phyloP scores from a whole-genome alignment of 176 grass and related monocot genomes.

The Cenchrus fungigraminus region DNA sequence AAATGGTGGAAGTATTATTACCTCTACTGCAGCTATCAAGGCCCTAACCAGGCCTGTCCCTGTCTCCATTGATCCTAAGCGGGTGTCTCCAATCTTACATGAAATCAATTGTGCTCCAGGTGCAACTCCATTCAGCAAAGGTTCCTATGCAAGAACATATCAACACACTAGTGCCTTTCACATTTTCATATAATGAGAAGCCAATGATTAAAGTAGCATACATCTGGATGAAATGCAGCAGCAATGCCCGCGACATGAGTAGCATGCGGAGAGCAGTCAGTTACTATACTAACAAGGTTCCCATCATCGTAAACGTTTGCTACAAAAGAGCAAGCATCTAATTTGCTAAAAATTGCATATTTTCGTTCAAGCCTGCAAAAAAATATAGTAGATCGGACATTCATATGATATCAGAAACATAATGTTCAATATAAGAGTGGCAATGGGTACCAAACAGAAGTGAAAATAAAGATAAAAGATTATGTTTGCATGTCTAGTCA shows the following conservation, averaged over 20 bases:
- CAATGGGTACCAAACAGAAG: conserved; percentile 4
- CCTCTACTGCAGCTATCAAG: conserved; percentile 96
- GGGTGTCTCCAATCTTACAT: conserved; percentile 96
- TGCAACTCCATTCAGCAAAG: conserved; percentile 92
- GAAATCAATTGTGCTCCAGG: conserved; percentile 97
- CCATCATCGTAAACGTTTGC: conserved; percentile 94
- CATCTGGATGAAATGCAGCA: conserved; percentile 90
- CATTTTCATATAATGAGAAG: conserved; percentile 35
- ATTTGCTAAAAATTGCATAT: conserved; percentile 93
- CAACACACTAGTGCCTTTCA: conserved; percentile 26
- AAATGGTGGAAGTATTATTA: conserved; percentile 45
- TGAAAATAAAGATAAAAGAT: conserved; percentile 16
- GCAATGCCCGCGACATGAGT: conserved; percentile 99
- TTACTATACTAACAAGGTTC: conserved; percentile 96
- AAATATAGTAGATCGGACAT: conserved; percentile 23
- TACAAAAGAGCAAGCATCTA: conserved; percentile 97
- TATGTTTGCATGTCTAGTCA: neutral
- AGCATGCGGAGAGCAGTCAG: conserved; percentile 95
- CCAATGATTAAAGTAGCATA: conserved; percentile 46
- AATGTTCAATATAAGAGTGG: conserved; percentile 10
- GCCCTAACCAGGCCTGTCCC: conserved; percentile 90
- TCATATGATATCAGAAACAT: neutral
- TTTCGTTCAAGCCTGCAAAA: conserved; percentile 83
- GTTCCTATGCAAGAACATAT: conserved; percentile 63
- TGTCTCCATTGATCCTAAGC: conserved; percentile 99